Base-by-base conservation (phyloP, 2,329 filamentous ascomycete genomes). In the Nothomitra cinnamomea region DNA sequence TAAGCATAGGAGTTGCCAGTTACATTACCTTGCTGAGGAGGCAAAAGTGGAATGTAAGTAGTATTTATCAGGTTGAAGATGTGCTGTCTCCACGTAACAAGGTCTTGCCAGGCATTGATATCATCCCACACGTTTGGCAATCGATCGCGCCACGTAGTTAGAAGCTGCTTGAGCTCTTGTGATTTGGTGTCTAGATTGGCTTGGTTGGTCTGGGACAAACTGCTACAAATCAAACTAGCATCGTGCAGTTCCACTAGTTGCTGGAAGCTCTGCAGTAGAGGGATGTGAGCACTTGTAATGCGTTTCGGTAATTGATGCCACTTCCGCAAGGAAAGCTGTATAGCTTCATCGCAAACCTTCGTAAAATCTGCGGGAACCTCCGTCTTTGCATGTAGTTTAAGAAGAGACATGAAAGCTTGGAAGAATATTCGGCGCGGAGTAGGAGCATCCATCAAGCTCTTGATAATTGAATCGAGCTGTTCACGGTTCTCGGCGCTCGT, bases 41-140 rank as follows among this genome's bases (percentile, higher is more conserved):
- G 89, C 40, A 96, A 72, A 47, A 98, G 76, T 53, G 81, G 79
- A 10, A 99, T 77, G 63, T 98, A 99, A 0, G 88, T 95, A 50
- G 79, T 80, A 65, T 99, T 98, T 70, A 99, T 96, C 22, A 98
- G 77, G 55, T 88, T 85, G 72, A 99, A 99, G 56, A 99, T 95
- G 67, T 99, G 92, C 65, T 98, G 94, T 60, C 92, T 82, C 92
- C 92, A 99, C 1, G 92, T 98, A n/a, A 99, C 92, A 41, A 99
- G 73, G 64, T 98, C 94, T 66, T 98, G 92, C 92, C 92, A 99
- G 40, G 92, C 87, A 58, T 94, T 95, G 67, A 99, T 98, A 66
- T 99, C 92, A 65, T 99, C 92, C 92, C 92, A 99, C 2, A 95
- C 85, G 63, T 99, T 99, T 1, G 92, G 92, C 52, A 98, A 72